A percentile compares a stretch with the other conserved stretches of the same genome.
These are phyloP conservation scores for Penicillium chermesinum DNA, from an alignment of 495 filamentous ascomycete genomes.

Conservation along the genomic window DNA sequence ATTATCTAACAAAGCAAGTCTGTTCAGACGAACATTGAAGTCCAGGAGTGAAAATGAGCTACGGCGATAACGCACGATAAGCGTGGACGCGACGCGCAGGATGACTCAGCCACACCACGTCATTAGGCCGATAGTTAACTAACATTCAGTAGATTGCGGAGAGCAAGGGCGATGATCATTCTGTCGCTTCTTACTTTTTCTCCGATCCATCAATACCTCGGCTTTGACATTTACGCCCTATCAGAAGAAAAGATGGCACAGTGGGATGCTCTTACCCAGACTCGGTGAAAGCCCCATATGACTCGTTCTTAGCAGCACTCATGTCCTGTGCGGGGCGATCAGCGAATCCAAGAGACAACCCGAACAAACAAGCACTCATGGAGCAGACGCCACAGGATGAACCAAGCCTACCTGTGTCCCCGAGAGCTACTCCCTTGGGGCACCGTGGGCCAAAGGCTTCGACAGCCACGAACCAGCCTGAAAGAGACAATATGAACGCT, in stretches of 20 bases:
- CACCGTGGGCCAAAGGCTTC: slow-evolving; percentile 60
- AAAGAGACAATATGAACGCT: slow-evolving; percentile 66
- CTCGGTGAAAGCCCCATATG: slow-evolving; percentile 6
- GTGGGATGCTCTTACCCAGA: slow-evolving; percentile 1
- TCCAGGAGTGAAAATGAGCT: slow-evolving; percentile 7
- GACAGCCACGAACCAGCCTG: slow-evolving; percentile 51
- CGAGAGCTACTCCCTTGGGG: slow-evolving; percentile 39
- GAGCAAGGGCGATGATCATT: slow-evolving; percentile 8
- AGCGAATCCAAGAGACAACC: slow-evolving; percentile 13
- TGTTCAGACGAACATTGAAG: neutral
- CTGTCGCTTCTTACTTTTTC: slow-evolving; percentile 1
- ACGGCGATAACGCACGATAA: slow-evolving; percentile 21
- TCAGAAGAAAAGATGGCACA: neutral
- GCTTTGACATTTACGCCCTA: neutral
- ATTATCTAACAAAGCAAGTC: no score
- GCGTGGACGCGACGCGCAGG: slow-evolving; percentile 9
- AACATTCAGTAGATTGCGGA: slow-evolving; percentile 19
- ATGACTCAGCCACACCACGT: slow-evolving; percentile 30
- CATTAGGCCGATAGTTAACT: slow-evolving; percentile 36
- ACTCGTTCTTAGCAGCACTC: neutral
- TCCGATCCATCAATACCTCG: neutral
- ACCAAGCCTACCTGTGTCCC: slow-evolving; percentile 40
- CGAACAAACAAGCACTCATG: slow-evolving; percentile 25
- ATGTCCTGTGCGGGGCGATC: slow-evolving; percentile 13
- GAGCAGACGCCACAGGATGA: slow-evolving; percentile 33